These are phyloP conservation scores for Capronia americana DNA, from an alignment of 2,329 filamentous ascomycete species.

Conservation along the genomic window DNA sequence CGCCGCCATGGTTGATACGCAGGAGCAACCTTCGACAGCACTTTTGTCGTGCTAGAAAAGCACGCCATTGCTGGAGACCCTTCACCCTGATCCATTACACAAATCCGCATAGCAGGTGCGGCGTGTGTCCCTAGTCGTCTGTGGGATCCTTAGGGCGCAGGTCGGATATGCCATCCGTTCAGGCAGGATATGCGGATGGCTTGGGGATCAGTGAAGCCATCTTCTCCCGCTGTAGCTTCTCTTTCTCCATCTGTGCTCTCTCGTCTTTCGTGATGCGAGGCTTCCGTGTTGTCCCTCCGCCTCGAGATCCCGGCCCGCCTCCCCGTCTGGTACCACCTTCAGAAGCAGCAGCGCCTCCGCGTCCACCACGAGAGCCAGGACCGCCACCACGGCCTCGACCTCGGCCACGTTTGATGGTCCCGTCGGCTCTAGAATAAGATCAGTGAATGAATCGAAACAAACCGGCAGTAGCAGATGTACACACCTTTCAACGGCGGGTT, in stretches of 20 bases:
- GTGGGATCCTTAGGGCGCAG: not conserved
- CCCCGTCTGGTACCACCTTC: conserved; percentile 36
- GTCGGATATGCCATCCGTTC: not conserved
- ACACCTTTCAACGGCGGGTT: conserved; percentile 69
- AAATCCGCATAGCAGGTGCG: not conserved
- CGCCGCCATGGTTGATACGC: not conserved
- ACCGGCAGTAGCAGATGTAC: conserved; percentile 36
- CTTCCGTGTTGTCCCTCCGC: conserved; percentile 70
- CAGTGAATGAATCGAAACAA: conserved; percentile 46
- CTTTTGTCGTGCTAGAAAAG: not conserved
- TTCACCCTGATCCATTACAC: not conserved
- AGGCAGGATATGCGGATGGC: conserved; percentile 36
- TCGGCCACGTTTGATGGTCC: conserved; percentile 63
- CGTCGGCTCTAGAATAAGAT: conserved; percentile 65
- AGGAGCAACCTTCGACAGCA: not conserved
- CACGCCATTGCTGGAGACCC: not conserved
- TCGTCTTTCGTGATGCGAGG: conserved; percentile 86
- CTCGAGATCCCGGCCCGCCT: conserved; percentile 37
- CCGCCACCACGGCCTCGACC: conserved; percentile 61
- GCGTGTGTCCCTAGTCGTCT: not conserved
- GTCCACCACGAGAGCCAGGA: conserved; percentile 53
- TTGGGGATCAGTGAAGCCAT: conserved; percentile 46
- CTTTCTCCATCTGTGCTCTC: conserved; percentile 78
- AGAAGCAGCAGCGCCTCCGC: conserved; percentile 34
- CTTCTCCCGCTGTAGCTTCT: conserved; percentile 77